phyloP scores from a whole-genome alignment of 1,284 basidiomycete genomes.

The Moesziomyces globuligerus region DNA sequence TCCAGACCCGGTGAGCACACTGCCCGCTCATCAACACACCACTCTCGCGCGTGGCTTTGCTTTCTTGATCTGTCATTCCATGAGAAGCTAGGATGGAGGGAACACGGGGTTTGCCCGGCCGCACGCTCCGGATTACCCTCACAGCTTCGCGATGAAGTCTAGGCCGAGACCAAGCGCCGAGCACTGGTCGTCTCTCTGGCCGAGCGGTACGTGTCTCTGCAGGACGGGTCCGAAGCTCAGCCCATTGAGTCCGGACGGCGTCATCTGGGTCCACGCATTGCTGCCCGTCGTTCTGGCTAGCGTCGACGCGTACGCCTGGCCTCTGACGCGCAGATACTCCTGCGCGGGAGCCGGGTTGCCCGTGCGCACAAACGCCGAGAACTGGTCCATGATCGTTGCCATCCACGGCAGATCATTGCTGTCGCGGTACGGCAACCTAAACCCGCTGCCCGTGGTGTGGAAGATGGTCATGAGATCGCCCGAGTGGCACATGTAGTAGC shows the following conservation, averaged over 20 bases:
- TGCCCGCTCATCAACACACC: too few relatives aligned
- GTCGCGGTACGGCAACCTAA: constrained; percentile 36
- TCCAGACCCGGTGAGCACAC: too few relatives aligned
- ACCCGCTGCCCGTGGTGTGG: constrained; percentile 27
- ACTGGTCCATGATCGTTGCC: constrained; percentile 36
- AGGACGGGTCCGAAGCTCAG: constrained; percentile 39
- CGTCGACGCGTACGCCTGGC: constrained; percentile 25
- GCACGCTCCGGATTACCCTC: too few relatives aligned
- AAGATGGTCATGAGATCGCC: constrained; percentile 45
- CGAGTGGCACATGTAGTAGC: constrained; percentile 50
- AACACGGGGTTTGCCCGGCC: too few relatives aligned
- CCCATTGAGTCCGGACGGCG: constrained; percentile 1
- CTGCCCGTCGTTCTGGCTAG: constrained; percentile 17
- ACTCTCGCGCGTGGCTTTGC: too few relatives aligned
- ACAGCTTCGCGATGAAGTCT: constrained; percentile 38
- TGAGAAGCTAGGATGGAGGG: too few relatives aligned
- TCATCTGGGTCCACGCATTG: constrained; percentile 22
- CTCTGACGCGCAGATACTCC: constrained; percentile 22
- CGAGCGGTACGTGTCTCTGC: constrained; percentile 35
- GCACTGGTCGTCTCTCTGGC: constrained; percentile 43
- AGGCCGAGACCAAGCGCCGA: constrained; percentile 29
- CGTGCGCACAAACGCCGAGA: constrained; percentile 35
- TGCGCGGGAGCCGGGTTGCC: constrained; percentile 26
- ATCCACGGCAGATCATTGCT: constrained; percentile 33
- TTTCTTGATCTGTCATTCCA: too few relatives aligned